Base-by-base conservation (phyloP, 2,329 filamentous ascomycete species). In the Stemphylium vesicarium region DNA sequence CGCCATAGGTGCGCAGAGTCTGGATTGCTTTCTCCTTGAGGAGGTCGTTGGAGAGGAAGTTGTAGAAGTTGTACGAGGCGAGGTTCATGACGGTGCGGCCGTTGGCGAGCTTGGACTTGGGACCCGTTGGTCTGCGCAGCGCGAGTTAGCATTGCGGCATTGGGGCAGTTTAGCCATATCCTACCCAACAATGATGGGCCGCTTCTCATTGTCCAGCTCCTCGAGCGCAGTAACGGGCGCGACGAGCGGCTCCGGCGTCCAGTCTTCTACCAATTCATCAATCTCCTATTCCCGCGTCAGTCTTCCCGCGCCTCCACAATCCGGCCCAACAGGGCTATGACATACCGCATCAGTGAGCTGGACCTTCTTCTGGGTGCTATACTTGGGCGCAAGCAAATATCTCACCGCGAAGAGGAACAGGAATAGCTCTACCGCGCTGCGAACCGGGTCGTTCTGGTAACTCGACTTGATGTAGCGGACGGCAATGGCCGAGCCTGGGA, bases 21-120 rank as follows among this genome's bases (percentile, higher is more conserved):
- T 94, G 89, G 59, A 99, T 92, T 1, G 94, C 95, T 76, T 96
- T 96, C 66, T 97, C 92, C 72, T 96, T 96, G 69, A 99, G 88
- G 32, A 88, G 85, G 59, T 98, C 94, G 74, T 96, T 97, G 48
- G 87, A 86, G 62, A 96, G 91, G 76, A 99, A 92, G 79, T 99
- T 98, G 82, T 96, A 98, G 77, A 95, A 96, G 77, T 99, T 99
- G 79, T 92, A 95, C 1, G 91, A 96, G 33, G 92, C 94, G 61
- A 99, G 88, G 74, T 99, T 99, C 53, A 85, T 92, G 20, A 97
- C 95, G 15, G 90, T 96, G 63, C 91, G 89, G 68, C 95, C 95
- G 75, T 88, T 96, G 42, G 87, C 82, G 50, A 99, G 85, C 76
- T 95, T 97, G 44, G 89, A 88, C 75, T 95, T 96, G 41, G 95